Conservation (phyloP, 2,329 filamentous ascomycete genomes). For the Zalaria sp. region DNA sequence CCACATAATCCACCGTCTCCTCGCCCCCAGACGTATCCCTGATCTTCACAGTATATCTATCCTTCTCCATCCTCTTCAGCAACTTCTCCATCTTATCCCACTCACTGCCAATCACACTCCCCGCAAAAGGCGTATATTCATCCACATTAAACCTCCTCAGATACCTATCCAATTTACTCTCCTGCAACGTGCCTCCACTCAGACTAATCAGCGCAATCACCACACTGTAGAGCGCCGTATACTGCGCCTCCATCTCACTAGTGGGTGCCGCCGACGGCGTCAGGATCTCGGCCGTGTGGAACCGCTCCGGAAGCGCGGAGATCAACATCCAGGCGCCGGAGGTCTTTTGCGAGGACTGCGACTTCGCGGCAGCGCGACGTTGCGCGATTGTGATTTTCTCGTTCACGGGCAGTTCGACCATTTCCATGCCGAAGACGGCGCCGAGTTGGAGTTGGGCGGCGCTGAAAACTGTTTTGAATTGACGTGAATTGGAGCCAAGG, state of each 20-base stretch:
- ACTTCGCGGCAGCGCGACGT: slow-evolving; percentile 51
- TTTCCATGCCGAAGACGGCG: slow-evolving; percentile 76
- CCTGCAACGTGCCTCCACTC: slow-evolving; percentile 54
- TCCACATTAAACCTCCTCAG: slow-evolving; percentile 63
- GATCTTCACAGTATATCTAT: slow-evolving; percentile 69
- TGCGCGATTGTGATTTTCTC: slow-evolving; percentile 75
- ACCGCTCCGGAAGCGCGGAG: slow-evolving; percentile 54
- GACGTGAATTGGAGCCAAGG: slow-evolving; percentile 50
- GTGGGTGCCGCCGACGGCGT: slow-evolving; percentile 53
- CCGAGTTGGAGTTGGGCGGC: slow-evolving; percentile 60
- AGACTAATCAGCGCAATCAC: slow-evolving; percentile 66
- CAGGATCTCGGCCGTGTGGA: slow-evolving; percentile 51
- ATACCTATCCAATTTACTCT: slow-evolving; percentile 65
- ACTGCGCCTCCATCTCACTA: slow-evolving; percentile 57
- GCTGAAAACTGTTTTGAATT: slow-evolving; percentile 66
- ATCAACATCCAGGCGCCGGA: slow-evolving; percentile 52
- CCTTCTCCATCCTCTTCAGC: slow-evolving; percentile 59
- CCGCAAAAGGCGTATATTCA: slow-evolving; percentile 49
- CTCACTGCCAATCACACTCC: slow-evolving; percentile 8
- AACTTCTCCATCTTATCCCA: slow-evolving; percentile 59
- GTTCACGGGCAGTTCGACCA: slow-evolving; percentile 65
- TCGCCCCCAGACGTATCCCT: slow-evolving; percentile 59
- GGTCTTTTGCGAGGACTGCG: slow-evolving; percentile 18
- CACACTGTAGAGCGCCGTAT: slow-evolving; percentile 67
- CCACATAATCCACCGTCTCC: slow-evolving; percentile 63